Base-by-base conservation (phyloP, 208 protist genomes). In the Trypanosomatidae sp. region DNA sequence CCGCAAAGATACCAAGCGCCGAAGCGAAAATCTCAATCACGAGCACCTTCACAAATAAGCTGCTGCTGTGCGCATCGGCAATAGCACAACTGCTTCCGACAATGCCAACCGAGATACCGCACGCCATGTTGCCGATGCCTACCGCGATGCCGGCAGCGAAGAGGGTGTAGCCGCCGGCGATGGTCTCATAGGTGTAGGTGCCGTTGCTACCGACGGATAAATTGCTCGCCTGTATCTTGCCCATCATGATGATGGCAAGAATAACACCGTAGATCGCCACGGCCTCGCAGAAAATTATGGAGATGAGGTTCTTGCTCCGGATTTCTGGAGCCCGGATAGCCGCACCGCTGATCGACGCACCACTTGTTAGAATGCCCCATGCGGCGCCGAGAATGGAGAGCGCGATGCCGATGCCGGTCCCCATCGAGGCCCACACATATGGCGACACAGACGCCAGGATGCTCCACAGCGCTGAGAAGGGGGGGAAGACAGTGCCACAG, bases 211-310 rank as follows among this genome's bases (percentile, higher is more conserved):
- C 64, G 25, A 95, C 72, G 43, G 78, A 82, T 43, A 68, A 70
- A n/a, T 22, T 83, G 62, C 82, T 89, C 25, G 87, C 81, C 66
- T 92, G 87, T 58, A 97, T 84, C 77, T 97, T 97, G 36, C 93
- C 95, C 84, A 95, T 94, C 89, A 99, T 95, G 56, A 99, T 99
- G 87, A 99, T 99, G 47, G 98, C 95, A 36, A 99, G 91, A 81
- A 99, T 99, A 72, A 99, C 98, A 60, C 99, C 99, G 87, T 99
- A 99, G 72, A 99, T 99, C 56, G 98, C 98, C 0, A 99, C 97
- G 50, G 99, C 99, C 84, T 99, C 99, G 87, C 99, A 99, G 84
- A 99, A 99, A 84, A 99, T 99, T 78, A 99, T 98, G 39, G 91
- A 98, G 64, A 97, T 98, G 9, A 98, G 82, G 71, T 98, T 98